A percentile compares a stretch with the other conserved stretches of the same genome.
These are phyloP conservation scores for Triticum timopheevii DNA, from an alignment of 176 grass and related monocot species.

Conservation along the genomic window DNA sequence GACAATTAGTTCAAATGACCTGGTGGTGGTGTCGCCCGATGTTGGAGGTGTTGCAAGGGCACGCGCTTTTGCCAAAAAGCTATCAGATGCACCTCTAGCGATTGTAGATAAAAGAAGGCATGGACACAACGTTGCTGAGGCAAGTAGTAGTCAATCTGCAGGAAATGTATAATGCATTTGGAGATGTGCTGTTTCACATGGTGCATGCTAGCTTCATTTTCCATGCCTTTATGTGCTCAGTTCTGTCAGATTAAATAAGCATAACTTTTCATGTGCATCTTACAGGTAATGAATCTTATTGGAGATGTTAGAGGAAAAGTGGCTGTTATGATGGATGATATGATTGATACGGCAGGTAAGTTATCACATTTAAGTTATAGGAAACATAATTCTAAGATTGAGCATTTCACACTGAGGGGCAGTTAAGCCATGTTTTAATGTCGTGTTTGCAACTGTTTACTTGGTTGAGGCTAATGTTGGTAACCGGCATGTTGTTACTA, in stretches of 20 bases:
- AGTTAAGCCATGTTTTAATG: slow-evolving; percentile 8
- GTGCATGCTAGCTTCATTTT: slow-evolving; percentile 12
- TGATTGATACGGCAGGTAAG: slow-evolving; percentile 98
- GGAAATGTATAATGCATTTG: slow-evolving; percentile 10
- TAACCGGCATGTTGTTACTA: not conserved
- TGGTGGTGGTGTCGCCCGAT: slow-evolving; percentile 96
- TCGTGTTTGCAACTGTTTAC: not conserved
- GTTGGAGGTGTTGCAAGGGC: slow-evolving; percentile 94
- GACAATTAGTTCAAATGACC: slow-evolving; percentile 77
- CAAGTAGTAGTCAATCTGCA: slow-evolving; percentile 34
- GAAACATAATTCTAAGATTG: slow-evolving; percentile 1
- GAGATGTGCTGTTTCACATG: slow-evolving; percentile 12
- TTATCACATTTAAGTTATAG: slow-evolving; percentile 18
- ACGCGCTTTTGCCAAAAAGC: slow-evolving; percentile 92
- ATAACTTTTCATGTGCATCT: slow-evolving; percentile 24
- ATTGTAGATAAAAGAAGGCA: slow-evolving; percentile 99
- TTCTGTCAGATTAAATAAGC: slow-evolving; percentile 9
- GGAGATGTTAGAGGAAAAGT: slow-evolving; percentile 99
- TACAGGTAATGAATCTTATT: slow-evolving; percentile 99
- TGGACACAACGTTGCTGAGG: slow-evolving; percentile 92
- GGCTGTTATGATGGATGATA: slow-evolving; percentile 98
- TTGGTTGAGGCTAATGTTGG: not conserved
- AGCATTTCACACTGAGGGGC: not conserved
- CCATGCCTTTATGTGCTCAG: not conserved
- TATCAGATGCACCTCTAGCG: slow-evolving; percentile 94